Base-by-base conservation (phyloP, 2,329 filamentous ascomycete species). In the Alternaria hordeiaustralica region DNA sequence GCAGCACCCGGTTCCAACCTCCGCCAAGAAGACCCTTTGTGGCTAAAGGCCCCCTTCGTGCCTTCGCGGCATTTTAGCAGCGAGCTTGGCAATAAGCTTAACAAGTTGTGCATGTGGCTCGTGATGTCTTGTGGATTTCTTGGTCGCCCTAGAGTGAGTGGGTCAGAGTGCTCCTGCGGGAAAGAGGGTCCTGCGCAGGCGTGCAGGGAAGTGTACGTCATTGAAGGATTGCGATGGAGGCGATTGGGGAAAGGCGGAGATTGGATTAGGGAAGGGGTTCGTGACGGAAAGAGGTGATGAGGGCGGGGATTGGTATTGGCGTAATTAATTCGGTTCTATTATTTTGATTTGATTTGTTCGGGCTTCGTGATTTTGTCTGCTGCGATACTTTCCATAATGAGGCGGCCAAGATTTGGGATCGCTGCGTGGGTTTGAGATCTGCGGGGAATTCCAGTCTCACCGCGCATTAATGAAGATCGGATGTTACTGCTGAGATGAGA, bases 51-150 rank as follows among this genome's bases (percentile, higher is more conserved):
- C 13, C 20, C 20, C 30, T 15, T 36, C 30, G 30, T 13, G 5
- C 13, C 33, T n/a, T 36, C 30, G 49, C 20, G 49, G 18, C 28
- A 36, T 20, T n/a, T 41, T 41, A 23, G 20, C 49, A 36, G 49
- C 28, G 12, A 33, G 49, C 49, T 51, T 51, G 49, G 49, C 49
- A 36, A 51, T 51, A 51, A 51, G 49, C 49, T 51, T 51, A 51
- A 51, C 26, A 36, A 51, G 49, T 51, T 36, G 49, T 51, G 49
- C 28, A 36, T 51, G 49, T 51, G 49, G 49, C 49, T 51, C 49
- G 28, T 51, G 49, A 33, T 51, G 49, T 26, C 8, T 21, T 33
- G 26, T n/a, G 28, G 49, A 51, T 23, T 51, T 51, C 49, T 51
- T 33, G 28, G 28, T 36, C 28, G 20, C 20, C 33, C 18, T 51